A percentile compares a stretch with the other conserved stretches of the same genome.
Evolutionary conservation across 805 yeast genomes (phyloP).

Genomic region (Candida odintsovae): DNA sequence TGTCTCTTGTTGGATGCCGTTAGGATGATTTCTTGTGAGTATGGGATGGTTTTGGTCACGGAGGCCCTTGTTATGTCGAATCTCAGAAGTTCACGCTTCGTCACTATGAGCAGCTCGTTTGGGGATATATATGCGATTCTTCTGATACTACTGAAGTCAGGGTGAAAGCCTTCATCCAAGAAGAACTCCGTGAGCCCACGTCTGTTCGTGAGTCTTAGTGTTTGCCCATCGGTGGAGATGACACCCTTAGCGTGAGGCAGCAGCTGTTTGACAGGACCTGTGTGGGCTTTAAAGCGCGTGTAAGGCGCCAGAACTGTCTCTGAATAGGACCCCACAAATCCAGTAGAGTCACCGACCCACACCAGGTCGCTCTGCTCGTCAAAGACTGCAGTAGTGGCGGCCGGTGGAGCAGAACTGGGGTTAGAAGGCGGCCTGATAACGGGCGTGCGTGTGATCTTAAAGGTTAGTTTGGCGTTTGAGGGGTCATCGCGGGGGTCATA

Average conservation of each 20-base stretch:
- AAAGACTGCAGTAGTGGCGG: conserved; percentile 36
- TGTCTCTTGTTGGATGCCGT: conserved; percentile 48
- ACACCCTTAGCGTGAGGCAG: conserved; percentile 53
- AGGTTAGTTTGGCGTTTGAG: neutral
- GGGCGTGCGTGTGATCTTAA: conserved; percentile 14
- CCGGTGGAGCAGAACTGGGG: conserved; percentile 9
- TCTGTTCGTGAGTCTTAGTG: conserved; percentile 48
- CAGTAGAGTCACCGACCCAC: conserved; percentile 75
- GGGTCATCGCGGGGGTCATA: neutral
- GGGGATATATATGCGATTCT: conserved; percentile 28
- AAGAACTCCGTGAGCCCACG: conserved; percentile 45
- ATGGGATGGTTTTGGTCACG: conserved; percentile 32
- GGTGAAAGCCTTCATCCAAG: conserved; percentile 24
- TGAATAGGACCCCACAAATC: conserved; percentile 34
- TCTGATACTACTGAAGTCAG: conserved; percentile 29
- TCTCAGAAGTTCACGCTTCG: conserved; percentile 33
- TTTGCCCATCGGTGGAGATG: conserved; percentile 45
- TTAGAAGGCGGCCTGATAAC: conserved; percentile 21
- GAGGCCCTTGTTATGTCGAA: conserved; percentile 37
- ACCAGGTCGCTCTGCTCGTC: conserved; percentile 71
- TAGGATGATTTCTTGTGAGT: conserved; percentile 38
- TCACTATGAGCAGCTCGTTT: conserved; percentile 40
- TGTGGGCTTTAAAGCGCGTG: conserved; percentile 50
- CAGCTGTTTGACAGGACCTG: conserved; percentile 43
- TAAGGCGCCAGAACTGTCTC: conserved; percentile 49